Evolutionary conservation across 805 yeast genomes (phyloP).

Genomic region (Candida stauntonica): DNA sequence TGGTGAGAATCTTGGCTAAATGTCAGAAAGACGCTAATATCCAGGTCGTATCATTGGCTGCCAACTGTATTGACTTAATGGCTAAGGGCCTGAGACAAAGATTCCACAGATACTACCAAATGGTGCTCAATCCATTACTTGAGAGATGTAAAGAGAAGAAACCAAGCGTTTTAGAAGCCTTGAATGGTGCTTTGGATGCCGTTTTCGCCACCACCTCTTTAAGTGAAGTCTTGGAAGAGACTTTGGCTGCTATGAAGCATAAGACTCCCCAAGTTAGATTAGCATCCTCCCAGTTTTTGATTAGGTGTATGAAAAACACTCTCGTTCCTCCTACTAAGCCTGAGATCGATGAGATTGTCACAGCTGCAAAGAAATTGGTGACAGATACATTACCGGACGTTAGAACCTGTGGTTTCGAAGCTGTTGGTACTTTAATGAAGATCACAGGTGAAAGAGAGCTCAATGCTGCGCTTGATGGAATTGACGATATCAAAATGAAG

Average conservation of each 20-base stretch:
- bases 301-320: constrained; percentile 55
- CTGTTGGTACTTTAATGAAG: constrained; percentile 78
- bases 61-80: constrained; percentile 55
- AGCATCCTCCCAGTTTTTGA: constrained; percentile 62
- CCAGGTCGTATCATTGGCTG: constrained; percentile 77
- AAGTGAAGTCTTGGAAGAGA: constrained; percentile 54
- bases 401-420: constrained; percentile 70
- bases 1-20: constrained; percentile 62
- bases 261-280: constrained; percentile 81
- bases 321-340: constrained; percentile 41
- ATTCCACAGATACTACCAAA: constrained; percentile 50
- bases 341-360: constrained; percentile 57
- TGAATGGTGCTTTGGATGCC: constrained; percentile 62
- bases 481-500: constrained; percentile 70
- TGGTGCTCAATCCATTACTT: constrained; percentile 56
- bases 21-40: constrained; percentile 85
- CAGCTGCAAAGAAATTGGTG: constrained; percentile 55
- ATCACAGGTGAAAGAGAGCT: constrained; percentile 73
- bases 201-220: constrained; percentile 49
- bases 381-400: constrained; percentile 83
- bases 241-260: constrained; percentile 57
- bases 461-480: constrained; percentile 52
- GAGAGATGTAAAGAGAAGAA: constrained; percentile 90
- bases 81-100: constrained; percentile 60
- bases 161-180: constrained; percentile 65